Conservation (phyloP, 148 eudicot species). For the Tetragonia tetragonoides region DNA sequence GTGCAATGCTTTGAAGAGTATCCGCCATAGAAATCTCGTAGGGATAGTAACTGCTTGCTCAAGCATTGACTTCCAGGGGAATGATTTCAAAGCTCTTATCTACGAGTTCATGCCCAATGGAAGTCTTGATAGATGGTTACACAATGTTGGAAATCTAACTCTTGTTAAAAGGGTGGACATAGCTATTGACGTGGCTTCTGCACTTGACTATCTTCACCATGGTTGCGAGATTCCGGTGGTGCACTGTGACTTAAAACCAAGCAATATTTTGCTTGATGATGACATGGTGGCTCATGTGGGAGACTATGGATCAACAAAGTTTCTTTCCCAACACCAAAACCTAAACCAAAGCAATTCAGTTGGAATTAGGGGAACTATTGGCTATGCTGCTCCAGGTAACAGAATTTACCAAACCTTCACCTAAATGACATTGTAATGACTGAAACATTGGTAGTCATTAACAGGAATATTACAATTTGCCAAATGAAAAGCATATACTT, state of each 20-base stretch:
- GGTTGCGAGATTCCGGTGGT: constrained; percentile 24
- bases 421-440: background rate
- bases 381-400: constrained; percentile 40
- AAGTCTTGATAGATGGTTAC: constrained; percentile 31
- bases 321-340: constrained; percentile 9
- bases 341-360: constrained; percentile 22
- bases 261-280: constrained; percentile 9
- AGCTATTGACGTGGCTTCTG: constrained; percentile 37
- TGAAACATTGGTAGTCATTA: no score
- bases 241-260: no score
- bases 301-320: constrained; percentile 36
- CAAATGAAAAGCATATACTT: no score
- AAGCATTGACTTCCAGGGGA: constrained; percentile 25
- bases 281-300: constrained; percentile 37
- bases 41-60: constrained; percentile 34
- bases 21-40: constrained; percentile 31
- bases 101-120: constrained; percentile 34
- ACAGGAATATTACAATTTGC: no score
- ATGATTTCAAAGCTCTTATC: constrained; percentile 33
- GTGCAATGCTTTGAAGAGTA: constrained; percentile 28
- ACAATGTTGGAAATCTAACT: constrained; percentile 9
- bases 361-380: constrained; percentile 25
- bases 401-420: background rate
- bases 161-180: constrained; percentile 26
- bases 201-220: constrained; percentile 38